Evolutionary conservation across 495 filamentous ascomycete species (phyloP), one percentile per base, ranked within the genome.

Genomic region (Lasiosphaeriaceae sp.): DNA sequence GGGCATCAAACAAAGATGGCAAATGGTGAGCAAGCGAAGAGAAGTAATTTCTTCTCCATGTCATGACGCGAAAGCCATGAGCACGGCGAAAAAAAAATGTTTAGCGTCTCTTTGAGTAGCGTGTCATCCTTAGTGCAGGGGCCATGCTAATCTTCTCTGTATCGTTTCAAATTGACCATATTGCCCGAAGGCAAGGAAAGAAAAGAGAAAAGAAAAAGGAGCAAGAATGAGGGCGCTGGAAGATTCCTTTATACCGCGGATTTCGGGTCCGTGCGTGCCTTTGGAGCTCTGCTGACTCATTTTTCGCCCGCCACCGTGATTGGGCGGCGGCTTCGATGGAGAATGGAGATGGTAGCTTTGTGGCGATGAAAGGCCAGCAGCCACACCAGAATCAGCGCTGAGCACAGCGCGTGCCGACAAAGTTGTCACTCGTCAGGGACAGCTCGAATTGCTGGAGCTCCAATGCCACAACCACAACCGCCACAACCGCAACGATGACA

Each of bases 101-200:
- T 78, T 88, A 90, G 88, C 87, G 86, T 90, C 89, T 92, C 90
- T 92, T 91, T 92, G 88, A 90, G 91, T 89, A 91, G 90, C 90
- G 90, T 96, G 90, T 96, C 91, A 95, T 96, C 91, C 91, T 96
- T 96, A 95, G 91, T 96, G 91, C 92, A 97, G 92, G 92, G 92
- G 92, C 92, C 90, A 96, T 96, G 92, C 92, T 96, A 96, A 92
- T 92, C 87, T 91, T 92, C 87, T 92, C 85, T 90, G 69, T 72
- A 67, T 66, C 64, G 67, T 67, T 72, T 67, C 67, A 72, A 65
- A 67, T 68, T 72, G 69, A 70, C 69, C 69, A 70, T 64, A 68
- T 70, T 63, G 57, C 63, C 65, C 67, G 61, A 62, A 66, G 61
- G 59, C 57, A 45, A 60, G 46, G 59, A 65, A 61, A 59, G 57